These are phyloP conservation scores for Alternaria triticimaculans DNA, from an alignment of 2,329 filamentous ascomycete genomes.

Conservation along the genomic window DNA sequence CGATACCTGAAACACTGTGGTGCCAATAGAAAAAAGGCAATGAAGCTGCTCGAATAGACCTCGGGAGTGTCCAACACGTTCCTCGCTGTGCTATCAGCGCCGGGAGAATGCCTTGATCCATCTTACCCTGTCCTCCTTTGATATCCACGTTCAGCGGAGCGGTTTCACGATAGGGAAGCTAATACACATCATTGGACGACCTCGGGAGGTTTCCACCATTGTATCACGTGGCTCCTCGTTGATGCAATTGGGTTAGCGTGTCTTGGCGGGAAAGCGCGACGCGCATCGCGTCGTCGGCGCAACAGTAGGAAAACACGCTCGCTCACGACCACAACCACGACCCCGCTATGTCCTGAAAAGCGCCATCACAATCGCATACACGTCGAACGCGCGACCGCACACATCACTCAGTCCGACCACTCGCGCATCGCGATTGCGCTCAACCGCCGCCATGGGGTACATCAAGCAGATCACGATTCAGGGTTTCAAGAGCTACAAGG, in stretches of 20 bases:
- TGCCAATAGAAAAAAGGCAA: background rate
- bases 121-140: background rate
- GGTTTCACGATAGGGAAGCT: background rate
- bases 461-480: constrained; percentile 99
- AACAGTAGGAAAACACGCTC: constrained; percentile 14
- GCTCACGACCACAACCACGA: constrained; percentile 8
- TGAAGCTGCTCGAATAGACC: background rate
- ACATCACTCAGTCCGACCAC: background rate
- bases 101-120: background rate
- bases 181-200: background rate
- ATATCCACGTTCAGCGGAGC: too few relatives aligned
- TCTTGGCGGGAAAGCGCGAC: constrained; percentile 32
- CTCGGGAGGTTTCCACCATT: background rate
- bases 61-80: background rate
- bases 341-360: constrained; percentile 28
- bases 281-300: constrained; percentile 31
- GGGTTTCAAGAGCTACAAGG: constrained; percentile 99
- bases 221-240: background rate
- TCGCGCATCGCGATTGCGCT: constrained; percentile 3
- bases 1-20: background rate
- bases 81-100: background rate
- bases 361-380: constrained; percentile 18
- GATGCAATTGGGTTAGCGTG: background rate
- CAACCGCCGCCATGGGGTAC: constrained; percentile 59
- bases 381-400: background rate